Evolutionary conservation across 2,329 filamentous ascomycete species (phyloP).

Genomic region (Aspergillus sp.): DNA sequence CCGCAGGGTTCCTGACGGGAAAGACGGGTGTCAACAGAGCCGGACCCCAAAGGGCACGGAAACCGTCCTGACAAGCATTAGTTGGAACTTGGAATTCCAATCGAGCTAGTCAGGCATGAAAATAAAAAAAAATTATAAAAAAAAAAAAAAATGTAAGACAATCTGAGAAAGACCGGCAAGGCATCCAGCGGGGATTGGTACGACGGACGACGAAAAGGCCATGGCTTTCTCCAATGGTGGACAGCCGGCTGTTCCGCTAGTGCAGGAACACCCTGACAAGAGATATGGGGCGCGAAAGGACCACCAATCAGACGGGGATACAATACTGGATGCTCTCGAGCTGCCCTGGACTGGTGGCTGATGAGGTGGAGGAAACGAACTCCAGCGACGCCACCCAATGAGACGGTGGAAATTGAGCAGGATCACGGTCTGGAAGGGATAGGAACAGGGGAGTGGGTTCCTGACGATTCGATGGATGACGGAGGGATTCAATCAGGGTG

Average conservation of each 20-base stretch:
- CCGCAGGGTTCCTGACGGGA: not conserved
- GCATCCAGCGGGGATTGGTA: conserved; percentile 6
- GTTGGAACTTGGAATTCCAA: not conserved
- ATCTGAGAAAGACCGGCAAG: conserved; percentile 14
- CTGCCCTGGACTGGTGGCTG: not conserved
- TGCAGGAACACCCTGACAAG: conserved; percentile 6
- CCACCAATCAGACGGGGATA: not conserved
- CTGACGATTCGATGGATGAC: not conserved
- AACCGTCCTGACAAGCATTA: not conserved
- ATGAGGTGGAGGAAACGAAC: not conserved
- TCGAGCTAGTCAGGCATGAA: not conserved
- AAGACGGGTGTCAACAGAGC: conserved; percentile 3
- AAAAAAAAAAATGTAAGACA: conserved; percentile 17
- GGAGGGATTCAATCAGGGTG: not conserved
- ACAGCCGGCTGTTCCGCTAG: conserved; percentile 13
- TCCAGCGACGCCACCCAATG: not conserved
- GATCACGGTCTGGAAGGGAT: not conserved
- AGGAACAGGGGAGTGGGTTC: not conserved
- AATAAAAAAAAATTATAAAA: not conserved
- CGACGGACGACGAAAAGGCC: not conserved
- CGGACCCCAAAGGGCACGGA: not conserved
- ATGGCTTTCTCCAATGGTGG: conserved; percentile 3
- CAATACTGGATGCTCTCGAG: not conserved
- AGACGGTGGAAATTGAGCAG: not conserved
- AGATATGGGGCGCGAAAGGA: not conserved